Evolutionary conservation across 305 asterid species (phyloP), one percentile per base, ranked within the genome.

Genomic region (Stenogyne calaminthoides): DNA sequence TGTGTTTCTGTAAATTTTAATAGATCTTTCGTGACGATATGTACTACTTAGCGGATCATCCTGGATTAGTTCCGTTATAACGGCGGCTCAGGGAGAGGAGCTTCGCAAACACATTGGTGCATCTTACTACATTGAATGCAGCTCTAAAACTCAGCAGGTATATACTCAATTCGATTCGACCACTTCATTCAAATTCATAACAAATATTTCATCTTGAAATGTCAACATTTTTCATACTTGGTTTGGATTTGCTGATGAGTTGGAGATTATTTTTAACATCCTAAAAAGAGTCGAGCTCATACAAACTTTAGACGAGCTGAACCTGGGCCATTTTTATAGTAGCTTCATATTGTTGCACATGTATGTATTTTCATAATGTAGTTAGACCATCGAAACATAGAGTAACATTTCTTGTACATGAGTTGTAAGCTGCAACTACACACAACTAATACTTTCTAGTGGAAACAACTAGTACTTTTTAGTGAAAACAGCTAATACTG

Each of bases 91-190:
- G 97, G 98, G 98, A 15, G 96, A 93, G 86, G 98, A 91, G 85
- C 96, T 93, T n/a, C 92, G 98, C 6, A 91, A 87, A 79, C 92
- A 88, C 61, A 87, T 93, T 71, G 96, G 97, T 32, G 97, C 97
- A 5, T 71, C 91, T 47, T 87, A 83, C 76, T 92, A 92, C 76
- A 84, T 92, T 14, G 98, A 92, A 64, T 92, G 98, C 82, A 92
- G 98, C 82, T 63, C 51, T 37, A 36, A 40, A 36, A 60, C 66
- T 15, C 66, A 34, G 16, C 46, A 60, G 47, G 66, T 60, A 60
- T 32, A 7, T 58, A 25, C 5, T n/a, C 49, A 5, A 49, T 15
- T 16, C 19, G 4, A 51, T 15, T 51, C 7, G 18, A 46, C 15
- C 15, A 42, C 15, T 51, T 7, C 57, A 51, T 16, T 47, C 9